These are phyloP conservation scores for Peronosclerospora sorghi DNA, from an alignment of 352 stramenopile species.

Conservation along the genomic window DNA sequence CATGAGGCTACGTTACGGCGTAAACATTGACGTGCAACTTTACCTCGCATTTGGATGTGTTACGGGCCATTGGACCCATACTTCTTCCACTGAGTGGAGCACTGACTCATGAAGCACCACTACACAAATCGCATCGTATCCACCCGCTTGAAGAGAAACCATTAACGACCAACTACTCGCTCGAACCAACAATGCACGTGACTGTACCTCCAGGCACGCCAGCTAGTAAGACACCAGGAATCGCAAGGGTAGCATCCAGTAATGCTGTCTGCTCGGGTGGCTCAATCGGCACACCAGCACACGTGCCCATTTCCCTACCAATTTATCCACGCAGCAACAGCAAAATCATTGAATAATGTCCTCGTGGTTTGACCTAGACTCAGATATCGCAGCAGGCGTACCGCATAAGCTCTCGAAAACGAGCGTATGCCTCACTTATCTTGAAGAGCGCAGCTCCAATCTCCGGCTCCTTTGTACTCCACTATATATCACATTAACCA, in stretches of 20 bases:
- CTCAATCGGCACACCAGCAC: conserved; percentile 88
- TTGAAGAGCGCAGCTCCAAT: conserved; percentile 35
- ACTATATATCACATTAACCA: conserved; percentile 24
- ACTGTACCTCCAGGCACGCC: conserved; percentile 86
- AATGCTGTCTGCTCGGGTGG: conserved; percentile 86
- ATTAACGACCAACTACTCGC: background rate
- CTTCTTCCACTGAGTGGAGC: conserved; percentile 45
- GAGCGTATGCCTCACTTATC: conserved; percentile 64
- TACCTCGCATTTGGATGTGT: conserved; percentile 37
- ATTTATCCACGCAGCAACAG: background rate
- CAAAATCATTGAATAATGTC: too few species aligned
- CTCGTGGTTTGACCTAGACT: too few species aligned
- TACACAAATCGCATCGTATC: conserved; percentile 94
- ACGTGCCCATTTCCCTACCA: conserved; percentile 77
- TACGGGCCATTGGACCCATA: conserved; percentile 64
- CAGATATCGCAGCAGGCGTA: conserved; percentile 7
- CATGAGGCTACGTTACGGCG: too few species aligned
- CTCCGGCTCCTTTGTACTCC: conserved; percentile 17
- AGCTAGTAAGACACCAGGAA: conserved; percentile 90
- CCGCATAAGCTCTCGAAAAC: conserved; percentile 76
- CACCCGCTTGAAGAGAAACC: conserved; percentile 79
- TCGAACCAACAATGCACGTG: background rate
- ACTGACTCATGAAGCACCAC: conserved; percentile 57
- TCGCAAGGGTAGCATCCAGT: conserved; percentile 85
- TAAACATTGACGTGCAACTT: too few species aligned